Conservation (phyloP, 2,329 filamentous ascomycete genomes). For the Coniella vitis region DNA sequence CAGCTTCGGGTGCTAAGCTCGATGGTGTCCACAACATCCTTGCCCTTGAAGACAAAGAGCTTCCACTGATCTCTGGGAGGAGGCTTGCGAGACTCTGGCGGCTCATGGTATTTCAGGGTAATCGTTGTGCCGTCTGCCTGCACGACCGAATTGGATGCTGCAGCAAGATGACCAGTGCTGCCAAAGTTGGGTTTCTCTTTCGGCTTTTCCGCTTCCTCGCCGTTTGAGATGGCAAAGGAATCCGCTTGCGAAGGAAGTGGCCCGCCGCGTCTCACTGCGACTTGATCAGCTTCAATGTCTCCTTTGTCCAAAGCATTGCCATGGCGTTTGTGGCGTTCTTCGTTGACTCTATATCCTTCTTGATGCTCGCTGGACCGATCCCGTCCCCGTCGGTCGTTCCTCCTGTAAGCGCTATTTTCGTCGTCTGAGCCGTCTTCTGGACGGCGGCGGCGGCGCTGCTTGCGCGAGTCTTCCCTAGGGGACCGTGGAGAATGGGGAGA, state of each 20-base stretch:
- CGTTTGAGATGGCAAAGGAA: slow-evolving; percentile 50
- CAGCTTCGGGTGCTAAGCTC: slow-evolving; percentile 71
- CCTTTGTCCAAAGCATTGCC: neutral
- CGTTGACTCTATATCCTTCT: neutral
- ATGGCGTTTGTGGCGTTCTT: neutral
- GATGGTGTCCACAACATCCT: slow-evolving; percentile 74
- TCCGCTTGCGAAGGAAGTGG: slow-evolving; percentile 54
- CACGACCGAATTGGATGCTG: slow-evolving; percentile 72
- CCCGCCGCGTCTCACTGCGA: slow-evolving; percentile 27
- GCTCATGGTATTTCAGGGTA: slow-evolving; percentile 93
- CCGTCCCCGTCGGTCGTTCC: slow-evolving; percentile 1
- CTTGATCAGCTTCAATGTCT: slow-evolving; percentile 1
- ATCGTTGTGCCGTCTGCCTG: slow-evolving; percentile 69
- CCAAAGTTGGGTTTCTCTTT: slow-evolving; percentile 88
- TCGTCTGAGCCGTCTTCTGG: slow-evolving; percentile 1
- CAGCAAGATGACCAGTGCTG: slow-evolving; percentile 73
- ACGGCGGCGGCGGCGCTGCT: neutral
- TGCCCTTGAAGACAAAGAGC: slow-evolving; percentile 85
- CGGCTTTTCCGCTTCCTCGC: slow-evolving; percentile 46
- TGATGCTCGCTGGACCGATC: neutral
- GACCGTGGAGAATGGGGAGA: slow-evolving; percentile 5
- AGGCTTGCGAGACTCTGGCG: slow-evolving; percentile 84
- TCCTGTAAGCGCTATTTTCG: neutral
- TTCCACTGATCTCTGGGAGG: slow-evolving; percentile 74
- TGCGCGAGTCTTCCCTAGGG: slow-evolving; percentile 5